Evolutionary conservation across 1,284 basidiomycete species (phyloP), one percentile per base, ranked within the genome.

Genomic region (Marasmius oreades): DNA sequence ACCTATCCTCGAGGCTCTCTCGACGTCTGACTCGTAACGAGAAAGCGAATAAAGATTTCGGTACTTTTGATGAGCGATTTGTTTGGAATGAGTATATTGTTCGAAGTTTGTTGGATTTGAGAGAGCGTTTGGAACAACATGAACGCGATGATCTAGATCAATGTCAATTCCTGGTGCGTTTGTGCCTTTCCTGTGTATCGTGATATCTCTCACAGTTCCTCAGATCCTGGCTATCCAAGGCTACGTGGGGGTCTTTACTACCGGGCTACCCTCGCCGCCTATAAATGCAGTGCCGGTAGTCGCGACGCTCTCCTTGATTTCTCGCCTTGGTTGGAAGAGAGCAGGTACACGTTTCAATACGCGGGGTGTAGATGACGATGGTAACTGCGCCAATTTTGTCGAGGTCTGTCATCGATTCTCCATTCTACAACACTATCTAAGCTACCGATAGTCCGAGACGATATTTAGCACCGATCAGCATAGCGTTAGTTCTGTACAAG

Each of bases 341-440:
- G 96, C 97, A 18, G 97, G 97, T 1, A 98, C 97, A 18, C 85
- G 97, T 31, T 99, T 98, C 77, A 96, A 98, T 67, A 96, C 95
- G 2, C 84, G 97, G 57, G 97, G 97, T 0, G 91, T 99, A 22
- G 97, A 99, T 68, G 97, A 99, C 69, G 94, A 98, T 65, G 96
- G 97, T 39, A 90, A 97, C 68, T 92, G 92, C 18, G 97, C 97
- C 50, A 98, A 99, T 69, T 98, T 98, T 72, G 97, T 97, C 34
- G 96, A 98, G 82, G 92, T 86, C 64, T 55, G 77, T 68, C 55
- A 61, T 58, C 57, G 23, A 24, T 56, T 31, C 22, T 43, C 55
- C 23, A 50, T 37, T 47, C 42, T 45, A 60, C n/a, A 45, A 55
- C 43, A 43, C 34, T 46, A 55, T 47, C 55, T 62, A 51, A 69